Base-by-base conservation (phyloP, 306 rosid species). In the Malus sylvestris region DNA sequence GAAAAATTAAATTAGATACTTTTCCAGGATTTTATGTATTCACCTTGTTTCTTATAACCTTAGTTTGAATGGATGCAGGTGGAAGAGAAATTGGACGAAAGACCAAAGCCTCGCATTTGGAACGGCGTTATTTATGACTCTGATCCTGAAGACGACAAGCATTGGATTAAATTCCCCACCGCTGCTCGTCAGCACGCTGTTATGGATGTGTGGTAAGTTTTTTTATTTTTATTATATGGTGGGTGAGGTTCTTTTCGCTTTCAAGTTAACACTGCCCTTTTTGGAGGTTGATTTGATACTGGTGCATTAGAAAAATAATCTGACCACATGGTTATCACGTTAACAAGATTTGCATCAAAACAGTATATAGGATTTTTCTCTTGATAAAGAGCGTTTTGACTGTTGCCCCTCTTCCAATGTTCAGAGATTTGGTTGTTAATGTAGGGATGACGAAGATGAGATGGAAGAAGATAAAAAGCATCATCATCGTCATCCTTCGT, bases 101-200 rank as follows among this genome's bases (percentile, higher is more conserved):
- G 97, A 81, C 97, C 96, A 71, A 87, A 88, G 55, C 89, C 68
- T 71, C 93, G 97, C 70, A 89, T 88, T 60, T 93, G 98, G 98
- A 86, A 79, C 51, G 98, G 98, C 5, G 96, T 80, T 38, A 84
- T 84, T 51, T 93, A 83, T 83, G 98, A 93, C 80, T 93, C 98
- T 76, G 96, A 91, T 76, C 78, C 76, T 2, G 96, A 90, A 30
- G 98, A 82, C 44, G 81, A 71, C 49, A 82, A 72, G 79, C 78
- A 68, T 23, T 71, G 74, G 81, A 58, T 71, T 19, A 81, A 45
- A 72, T 46, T 23, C 73, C 63, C 86, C 72, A 74, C 29, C 23
- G 23, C 75, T 44, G 78, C 25, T 66, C 23, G 61, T 67, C 70
- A 35, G n/a, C 30, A 25, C 38, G 60, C 53, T 16, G 29, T 60